These are phyloP conservation scores for Leccinum olivaceopallidum DNA, from an alignment of 768 basidiomycete genomes.

Conservation along the genomic window DNA sequence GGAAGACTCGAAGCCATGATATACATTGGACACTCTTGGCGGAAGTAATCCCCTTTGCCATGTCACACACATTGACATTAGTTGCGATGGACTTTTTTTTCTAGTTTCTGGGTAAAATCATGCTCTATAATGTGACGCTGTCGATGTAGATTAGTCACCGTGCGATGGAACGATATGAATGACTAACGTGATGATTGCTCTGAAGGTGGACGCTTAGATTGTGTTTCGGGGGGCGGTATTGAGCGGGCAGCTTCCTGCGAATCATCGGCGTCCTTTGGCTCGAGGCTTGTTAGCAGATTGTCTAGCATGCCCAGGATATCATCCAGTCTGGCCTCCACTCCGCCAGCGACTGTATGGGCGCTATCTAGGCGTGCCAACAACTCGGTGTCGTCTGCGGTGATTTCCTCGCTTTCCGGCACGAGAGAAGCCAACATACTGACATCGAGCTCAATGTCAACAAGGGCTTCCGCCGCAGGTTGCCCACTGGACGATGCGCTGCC, in stretches of 20 bases:
- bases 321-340: conserved; percentile 65
- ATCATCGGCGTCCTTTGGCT: conserved; percentile 17
- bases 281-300: conserved; percentile 47
- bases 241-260: not conserved
- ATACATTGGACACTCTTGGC: conserved; percentile 30
- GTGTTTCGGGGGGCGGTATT: conserved; percentile 4
- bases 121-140: conserved; percentile 16
- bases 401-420: conserved; percentile 26
- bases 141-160: not conserved
- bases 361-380: conserved; percentile 54
- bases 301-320: conserved; percentile 60
- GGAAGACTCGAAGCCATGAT: conserved; percentile 32
- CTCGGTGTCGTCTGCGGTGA: conserved; percentile 43
- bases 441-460: conserved; percentile 36
- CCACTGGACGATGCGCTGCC: conserved; percentile 4
- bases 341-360: conserved; percentile 59
- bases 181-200: conserved; percentile 20
- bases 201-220: not conserved
- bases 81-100: conserved; percentile 5
- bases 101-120: conserved; percentile 13
- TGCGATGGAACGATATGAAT: not conserved
- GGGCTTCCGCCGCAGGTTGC: conserved; percentile 3
- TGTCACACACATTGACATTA: conserved; percentile 13
- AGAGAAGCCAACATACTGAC: conserved; percentile 35
- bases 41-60: conserved; percentile 16